phyloP scores from a whole-genome alignment of 768 basidiomycete species.

The Suillus alpinus region DNA sequence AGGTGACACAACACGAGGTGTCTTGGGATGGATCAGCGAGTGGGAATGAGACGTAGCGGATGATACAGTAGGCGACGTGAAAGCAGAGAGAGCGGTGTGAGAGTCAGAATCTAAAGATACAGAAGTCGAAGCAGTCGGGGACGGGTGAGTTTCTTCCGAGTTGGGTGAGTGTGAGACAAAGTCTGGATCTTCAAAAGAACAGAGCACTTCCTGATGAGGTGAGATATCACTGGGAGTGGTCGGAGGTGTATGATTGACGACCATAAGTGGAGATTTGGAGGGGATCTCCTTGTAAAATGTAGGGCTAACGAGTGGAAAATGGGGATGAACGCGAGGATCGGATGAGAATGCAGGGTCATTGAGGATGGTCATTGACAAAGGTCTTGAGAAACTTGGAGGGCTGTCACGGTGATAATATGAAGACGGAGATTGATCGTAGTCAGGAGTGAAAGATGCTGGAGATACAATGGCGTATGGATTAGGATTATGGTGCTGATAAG shows the following conservation, averaged over 20 bases:
- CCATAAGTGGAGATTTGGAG: constrained; percentile 29
- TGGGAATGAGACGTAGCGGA: constrained; percentile 9
- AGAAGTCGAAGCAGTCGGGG: constrained; percentile 2
- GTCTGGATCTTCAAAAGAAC: neutral
- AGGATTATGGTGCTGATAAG: constrained; percentile 1
- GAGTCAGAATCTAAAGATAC: constrained; percentile 11
- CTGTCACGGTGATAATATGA: neutral
- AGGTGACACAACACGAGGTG: neutral
- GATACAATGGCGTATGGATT: constrained; percentile 7
- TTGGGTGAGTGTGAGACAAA: constrained; percentile 1
- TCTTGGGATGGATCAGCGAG: constrained; percentile 1
- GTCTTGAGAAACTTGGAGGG: constrained; percentile 10
- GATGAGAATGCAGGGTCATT: constrained; percentile 61
- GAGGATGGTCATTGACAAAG: constrained; percentile 30
- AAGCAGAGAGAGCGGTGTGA: constrained; percentile 6
- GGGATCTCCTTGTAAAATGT: constrained; percentile 21
- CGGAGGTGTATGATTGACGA: constrained; percentile 5
- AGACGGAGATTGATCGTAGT: constrained; percentile 6
- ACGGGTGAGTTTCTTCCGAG: neutral
- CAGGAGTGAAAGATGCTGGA: constrained; percentile 5
- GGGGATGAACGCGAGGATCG: constrained; percentile 52
- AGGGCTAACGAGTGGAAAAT: constrained; percentile 22
- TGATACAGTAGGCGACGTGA: constrained; percentile 13
- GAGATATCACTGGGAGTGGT: neutral
- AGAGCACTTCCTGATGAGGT: neutral